A percentile compares a stretch with the other conserved stretches of the same genome.
These are phyloP conservation scores for Suillus decipiens DNA, from an alignment of 768 basidiomycete species.

Conservation along the genomic window DNA sequence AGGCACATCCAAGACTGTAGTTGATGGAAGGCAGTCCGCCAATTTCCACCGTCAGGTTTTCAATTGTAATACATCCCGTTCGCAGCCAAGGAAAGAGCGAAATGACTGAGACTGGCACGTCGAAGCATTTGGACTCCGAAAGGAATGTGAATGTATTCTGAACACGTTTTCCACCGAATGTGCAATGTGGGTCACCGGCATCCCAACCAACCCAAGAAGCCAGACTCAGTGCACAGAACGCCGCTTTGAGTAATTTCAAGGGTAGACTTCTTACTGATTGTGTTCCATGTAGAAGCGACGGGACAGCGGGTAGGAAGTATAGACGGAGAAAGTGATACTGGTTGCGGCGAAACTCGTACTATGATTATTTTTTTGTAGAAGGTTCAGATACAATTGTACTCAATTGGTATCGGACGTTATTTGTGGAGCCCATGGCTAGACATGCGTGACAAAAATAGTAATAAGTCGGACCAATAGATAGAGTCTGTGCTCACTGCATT, in stretches of 20 bases:
- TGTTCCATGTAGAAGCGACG: neutral
- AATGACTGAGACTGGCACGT: neutral
- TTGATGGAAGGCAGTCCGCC: neutral
- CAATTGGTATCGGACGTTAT: conserved; percentile 3
- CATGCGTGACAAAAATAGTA: neutral
- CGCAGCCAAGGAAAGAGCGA: neutral
- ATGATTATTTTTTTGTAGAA: neutral
- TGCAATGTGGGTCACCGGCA: neutral
- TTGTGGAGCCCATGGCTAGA: neutral
- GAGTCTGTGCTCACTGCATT: neutral
- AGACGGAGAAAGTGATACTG: neutral
- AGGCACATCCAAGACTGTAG: neutral
- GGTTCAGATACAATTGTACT: neutral
- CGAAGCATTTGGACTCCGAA: neutral
- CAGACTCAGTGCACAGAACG: neutral
- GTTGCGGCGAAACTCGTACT: neutral
- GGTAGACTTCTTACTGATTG: too few relatives aligned
- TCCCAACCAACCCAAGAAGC: neutral
- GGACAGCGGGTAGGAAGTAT: neutral
- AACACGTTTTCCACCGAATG: neutral
- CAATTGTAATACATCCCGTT: neutral
- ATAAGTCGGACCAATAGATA: neutral
- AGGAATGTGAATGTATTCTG: neutral
- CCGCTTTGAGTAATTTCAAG: neutral
- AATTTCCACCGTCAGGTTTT: neutral